Percentiles rank a stretch among this genome's conserved stretches.
phyloP scores from a whole-genome alignment of 2,329 filamentous ascomycete species.

The Seiridium cupressi region DNA sequence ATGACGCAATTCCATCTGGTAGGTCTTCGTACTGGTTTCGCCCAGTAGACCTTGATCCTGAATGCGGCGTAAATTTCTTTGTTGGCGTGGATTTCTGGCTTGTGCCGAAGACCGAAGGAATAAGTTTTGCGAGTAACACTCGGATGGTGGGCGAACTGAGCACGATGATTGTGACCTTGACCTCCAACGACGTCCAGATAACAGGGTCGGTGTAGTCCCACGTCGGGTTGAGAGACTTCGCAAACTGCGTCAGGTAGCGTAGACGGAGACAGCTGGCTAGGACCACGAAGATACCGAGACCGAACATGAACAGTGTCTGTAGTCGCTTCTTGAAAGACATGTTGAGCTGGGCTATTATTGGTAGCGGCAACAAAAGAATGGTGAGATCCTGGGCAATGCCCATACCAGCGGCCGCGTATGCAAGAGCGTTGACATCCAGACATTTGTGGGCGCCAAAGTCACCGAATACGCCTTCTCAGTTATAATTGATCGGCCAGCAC shows the following conservation, averaged over 20 bases:
- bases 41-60: neutral
- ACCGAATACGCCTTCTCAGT: conserved; percentile 13
- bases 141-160: conserved; percentile 2
- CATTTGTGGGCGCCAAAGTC: conserved; percentile 7
- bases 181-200: conserved; percentile 13
- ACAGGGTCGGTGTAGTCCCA: conserved; percentile 12
- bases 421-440: conserved; percentile 10
- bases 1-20: neutral
- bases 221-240: conserved; percentile 10
- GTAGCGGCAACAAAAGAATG: conserved; percentile 14
- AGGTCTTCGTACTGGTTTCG: neutral
- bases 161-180: conserved; percentile 7
- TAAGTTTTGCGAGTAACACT: conserved; percentile 1
- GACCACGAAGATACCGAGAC: conserved; percentile 11
- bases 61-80: neutral
- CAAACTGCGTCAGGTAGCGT: conserved; percentile 9
- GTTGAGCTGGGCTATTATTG: conserved; percentile 8
- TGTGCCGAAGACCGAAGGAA: conserved; percentile 1
- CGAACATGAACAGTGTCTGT: conserved; percentile 14
- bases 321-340: conserved; percentile 10
- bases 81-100: neutral
- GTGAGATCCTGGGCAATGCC: conserved; percentile 13
- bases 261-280: conserved; percentile 12
- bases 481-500: conserved; percentile 12
- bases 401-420: conserved; percentile 4